phyloP scores from a whole-genome alignment of 2,329 filamentous ascomycete genomes.

The Sporothrix inflata region DNA sequence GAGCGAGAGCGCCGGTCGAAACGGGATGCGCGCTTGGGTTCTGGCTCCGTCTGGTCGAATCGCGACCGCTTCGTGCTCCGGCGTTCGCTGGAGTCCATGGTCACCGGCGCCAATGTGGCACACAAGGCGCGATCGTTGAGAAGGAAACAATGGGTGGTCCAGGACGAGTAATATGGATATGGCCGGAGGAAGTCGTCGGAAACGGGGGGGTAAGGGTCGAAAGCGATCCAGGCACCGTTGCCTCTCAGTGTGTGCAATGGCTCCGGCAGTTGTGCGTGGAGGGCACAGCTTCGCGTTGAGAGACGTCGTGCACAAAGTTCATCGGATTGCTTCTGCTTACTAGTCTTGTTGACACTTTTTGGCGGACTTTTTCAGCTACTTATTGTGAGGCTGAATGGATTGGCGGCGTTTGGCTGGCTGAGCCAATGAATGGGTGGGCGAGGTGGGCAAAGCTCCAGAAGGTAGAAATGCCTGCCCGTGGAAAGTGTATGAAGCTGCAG shows the following conservation, averaged over 20 bases:
- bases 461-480: no score
- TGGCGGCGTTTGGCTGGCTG: neutral
- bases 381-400: neutral
- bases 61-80: constrained; percentile 80
- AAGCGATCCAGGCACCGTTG: neutral
- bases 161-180: neutral
- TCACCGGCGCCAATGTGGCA: constrained; percentile 14
- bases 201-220: neutral
- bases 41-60: constrained; percentile 89
- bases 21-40: constrained; percentile 74
- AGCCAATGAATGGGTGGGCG: constrained; percentile 1
- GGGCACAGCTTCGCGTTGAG: neutral
- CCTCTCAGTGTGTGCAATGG: neutral
- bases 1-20: constrained; percentile 94
- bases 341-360: neutral
- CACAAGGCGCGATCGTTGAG: neutral
- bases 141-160: neutral
- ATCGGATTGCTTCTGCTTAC: neutral
- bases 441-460: neutral
- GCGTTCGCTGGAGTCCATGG: constrained; percentile 78
- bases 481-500: neutral
- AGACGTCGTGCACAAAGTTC: neutral
- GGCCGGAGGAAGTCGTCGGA: neutral
- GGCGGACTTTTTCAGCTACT: neutral
- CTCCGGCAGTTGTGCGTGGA: neutral